Base-by-base conservation (phyloP, 2,329 filamentous ascomycete genomes). In the Cercospora sesami region DNA sequence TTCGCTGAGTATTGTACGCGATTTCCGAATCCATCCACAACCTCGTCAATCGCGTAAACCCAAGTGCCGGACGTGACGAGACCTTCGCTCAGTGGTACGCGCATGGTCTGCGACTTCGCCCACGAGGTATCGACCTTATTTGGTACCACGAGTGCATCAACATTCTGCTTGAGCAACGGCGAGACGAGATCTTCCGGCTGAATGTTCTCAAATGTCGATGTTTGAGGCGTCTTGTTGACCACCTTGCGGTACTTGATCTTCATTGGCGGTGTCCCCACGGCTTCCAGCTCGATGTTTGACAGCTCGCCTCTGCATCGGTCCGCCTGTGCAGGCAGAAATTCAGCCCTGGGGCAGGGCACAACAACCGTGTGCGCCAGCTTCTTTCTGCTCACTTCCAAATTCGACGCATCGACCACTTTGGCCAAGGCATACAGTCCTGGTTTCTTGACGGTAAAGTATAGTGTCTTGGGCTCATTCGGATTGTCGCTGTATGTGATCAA, bases 241-340 rank as follows among this genome's bases (percentile, higher is more conserved):
- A 89, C 90, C 64, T 93, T 90, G 75, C 92, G 95, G 80, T 99
- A 99, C 74, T 92, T 92, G 73, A 99, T 91, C 78, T 94, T 94
- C 71, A 99, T 84, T 3, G 95, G 95, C 2, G 96, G 92, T 0
- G 93, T 96, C 18, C 95, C 95, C 72, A 91, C 86, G 4, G 97
- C 92, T 74, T 94, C 89, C 62, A 99, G 83, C 18, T 89, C 87
- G 57, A 98, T 83, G 75, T 97, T 89, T 1, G 95, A 98, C 39
- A 98, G 81, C 73, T 99, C 94, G 63, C 92, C 92, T 63, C 90
- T 88, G 79, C 95, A 99, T 75, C 91, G 91, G 71, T 91, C 86
- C 1, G 86, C 83, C 23, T 86, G 85, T 6, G 88, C 84, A 1
- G 86, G 84, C 69, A 88, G 88, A 30, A 98, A 89, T 62, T 85